These are phyloP conservation scores for Ustilago vetiveriae DNA, from an alignment of 1,284 basidiomycete species.

Conservation along the genomic window DNA sequence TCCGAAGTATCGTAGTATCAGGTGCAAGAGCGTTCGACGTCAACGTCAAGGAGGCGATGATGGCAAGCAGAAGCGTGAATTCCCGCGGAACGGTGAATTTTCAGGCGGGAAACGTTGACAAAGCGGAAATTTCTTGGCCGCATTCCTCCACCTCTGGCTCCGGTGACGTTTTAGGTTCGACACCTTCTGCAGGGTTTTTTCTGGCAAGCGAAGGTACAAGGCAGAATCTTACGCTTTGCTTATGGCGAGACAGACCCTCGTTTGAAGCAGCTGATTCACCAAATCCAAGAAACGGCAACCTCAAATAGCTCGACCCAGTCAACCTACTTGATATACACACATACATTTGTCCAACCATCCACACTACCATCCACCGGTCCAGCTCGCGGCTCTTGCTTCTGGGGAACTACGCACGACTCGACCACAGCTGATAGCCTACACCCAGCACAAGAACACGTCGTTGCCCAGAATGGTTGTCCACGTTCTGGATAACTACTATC, in stretches of 20 bases:
- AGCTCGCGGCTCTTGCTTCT: no score
- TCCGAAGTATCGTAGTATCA: no score
- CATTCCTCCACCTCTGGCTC: conserved; percentile 7
- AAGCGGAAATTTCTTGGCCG: neutral
- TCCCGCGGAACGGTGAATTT: conserved; percentile 9
- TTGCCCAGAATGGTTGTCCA: conserved; percentile 35
- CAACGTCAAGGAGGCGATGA: no score
- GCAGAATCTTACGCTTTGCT: no score
- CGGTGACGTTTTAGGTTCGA: no score
- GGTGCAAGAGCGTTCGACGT: no score
- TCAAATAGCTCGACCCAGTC: neutral
- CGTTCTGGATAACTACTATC: conserved; percentile 74
- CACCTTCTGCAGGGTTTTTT: no score
- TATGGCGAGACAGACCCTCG: neutral
- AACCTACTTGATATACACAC: no score
- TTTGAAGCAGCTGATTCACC: conserved; percentile 6
- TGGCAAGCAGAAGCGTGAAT: neutral
- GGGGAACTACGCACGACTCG: no score
- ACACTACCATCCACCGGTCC: neutral
- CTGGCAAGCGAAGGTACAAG: no score
- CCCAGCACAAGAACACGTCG: neutral
- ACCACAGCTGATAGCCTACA: no score
- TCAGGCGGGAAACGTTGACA: conserved; percentile 3
- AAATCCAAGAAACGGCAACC: neutral
- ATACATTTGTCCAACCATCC: neutral